phyloP scores from a whole-genome alignment of 2,329 filamentous ascomycete genomes.

The Cercospora berteroae region DNA sequence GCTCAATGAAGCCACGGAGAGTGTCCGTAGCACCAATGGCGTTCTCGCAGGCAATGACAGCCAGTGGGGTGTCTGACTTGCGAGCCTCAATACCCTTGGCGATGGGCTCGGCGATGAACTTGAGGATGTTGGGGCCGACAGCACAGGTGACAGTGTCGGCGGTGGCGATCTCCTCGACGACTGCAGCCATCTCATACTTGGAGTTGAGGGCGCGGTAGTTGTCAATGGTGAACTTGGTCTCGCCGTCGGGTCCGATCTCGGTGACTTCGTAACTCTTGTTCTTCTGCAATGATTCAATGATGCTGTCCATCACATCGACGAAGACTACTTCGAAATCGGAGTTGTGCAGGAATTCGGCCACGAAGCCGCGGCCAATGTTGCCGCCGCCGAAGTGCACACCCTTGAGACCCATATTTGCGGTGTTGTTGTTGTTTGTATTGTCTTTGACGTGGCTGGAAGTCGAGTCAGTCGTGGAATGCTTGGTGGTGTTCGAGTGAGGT shows the following conservation, averaged over 20 bases:
- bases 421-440: slow-evolving; percentile 22
- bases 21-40: slow-evolving; percentile 92
- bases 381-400: slow-evolving; percentile 55
- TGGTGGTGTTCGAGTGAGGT: background rate
- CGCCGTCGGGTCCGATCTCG: slow-evolving; percentile 83
- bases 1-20: slow-evolving; percentile 70
- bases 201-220: slow-evolving; percentile 98
- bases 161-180: slow-evolving; percentile 79
- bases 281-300: slow-evolving; percentile 77
- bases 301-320: slow-evolving; percentile 81
- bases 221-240: slow-evolving; percentile 76
- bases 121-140: slow-evolving; percentile 92
- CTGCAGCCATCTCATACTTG: slow-evolving; percentile 74
- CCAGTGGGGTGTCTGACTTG: slow-evolving; percentile 64
- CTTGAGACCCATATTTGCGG: slow-evolving; percentile 41
- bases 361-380: slow-evolving; percentile 65
- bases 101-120: slow-evolving; percentile 93
- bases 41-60: slow-evolving; percentile 97
- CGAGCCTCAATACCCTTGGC: slow-evolving; percentile 88
- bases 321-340: slow-evolving; percentile 96
- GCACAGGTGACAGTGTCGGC: slow-evolving; percentile 95
- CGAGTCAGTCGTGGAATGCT: background rate
- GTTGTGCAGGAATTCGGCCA: slow-evolving; percentile 88
- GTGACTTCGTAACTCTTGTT: slow-evolving; percentile 83
- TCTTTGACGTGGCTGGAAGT: slow-evolving; percentile 1